These are phyloP conservation scores for Pseudotulostoma volvatum DNA, from an alignment of 495 filamentous ascomycete species.

Conservation along the genomic window DNA sequence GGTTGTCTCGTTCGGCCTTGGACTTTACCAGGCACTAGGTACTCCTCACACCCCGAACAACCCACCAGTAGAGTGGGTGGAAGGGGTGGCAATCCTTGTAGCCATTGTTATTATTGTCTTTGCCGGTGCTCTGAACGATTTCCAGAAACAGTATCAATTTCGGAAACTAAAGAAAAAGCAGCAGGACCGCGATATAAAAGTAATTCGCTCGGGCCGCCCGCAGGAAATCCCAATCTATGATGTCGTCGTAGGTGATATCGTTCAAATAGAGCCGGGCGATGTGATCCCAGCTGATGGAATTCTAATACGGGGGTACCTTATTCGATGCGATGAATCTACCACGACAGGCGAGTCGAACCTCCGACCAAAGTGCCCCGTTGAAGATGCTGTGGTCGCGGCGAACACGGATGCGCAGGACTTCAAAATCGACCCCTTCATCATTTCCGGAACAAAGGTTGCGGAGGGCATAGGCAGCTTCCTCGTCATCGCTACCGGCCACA, in stretches of 20 bases:
- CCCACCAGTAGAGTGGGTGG: slow-evolving; percentile 46
- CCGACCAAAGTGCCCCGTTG: slow-evolving; percentile 40
- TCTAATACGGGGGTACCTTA: slow-evolving; percentile 44
- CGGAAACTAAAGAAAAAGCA: slow-evolving; percentile 42
- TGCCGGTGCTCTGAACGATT: slow-evolving; percentile 48
- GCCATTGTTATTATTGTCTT: slow-evolving; percentile 49
- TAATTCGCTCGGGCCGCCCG: slow-evolving; percentile 49
- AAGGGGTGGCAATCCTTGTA: slow-evolving; percentile 51
- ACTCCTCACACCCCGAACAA: slow-evolving; percentile 11
- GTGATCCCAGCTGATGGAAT: slow-evolving; percentile 59
- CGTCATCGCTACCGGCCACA: slow-evolving; percentile 59
- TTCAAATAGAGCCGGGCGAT: slow-evolving; percentile 62
- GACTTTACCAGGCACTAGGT: slow-evolving; percentile 38
- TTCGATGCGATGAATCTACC: slow-evolving; percentile 55
- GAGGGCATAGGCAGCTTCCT: slow-evolving; percentile 67
- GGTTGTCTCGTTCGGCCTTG: slow-evolving; percentile 53
- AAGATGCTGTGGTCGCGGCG: slow-evolving; percentile 55
- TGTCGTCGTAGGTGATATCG: slow-evolving; percentile 61
- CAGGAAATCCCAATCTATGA: slow-evolving; percentile 54
- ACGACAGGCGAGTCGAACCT: slow-evolving; percentile 63
- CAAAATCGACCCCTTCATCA: slow-evolving; percentile 70
- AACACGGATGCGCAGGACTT: slow-evolving; percentile 44
- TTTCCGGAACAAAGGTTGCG: slow-evolving; percentile 69
- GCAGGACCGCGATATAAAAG: slow-evolving; percentile 45
- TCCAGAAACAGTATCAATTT: slow-evolving; percentile 47